These are phyloP conservation scores for Paraurostyla sp. DNA, from an alignment of 73 alveolate genomes.

Conservation along the genomic window DNA sequence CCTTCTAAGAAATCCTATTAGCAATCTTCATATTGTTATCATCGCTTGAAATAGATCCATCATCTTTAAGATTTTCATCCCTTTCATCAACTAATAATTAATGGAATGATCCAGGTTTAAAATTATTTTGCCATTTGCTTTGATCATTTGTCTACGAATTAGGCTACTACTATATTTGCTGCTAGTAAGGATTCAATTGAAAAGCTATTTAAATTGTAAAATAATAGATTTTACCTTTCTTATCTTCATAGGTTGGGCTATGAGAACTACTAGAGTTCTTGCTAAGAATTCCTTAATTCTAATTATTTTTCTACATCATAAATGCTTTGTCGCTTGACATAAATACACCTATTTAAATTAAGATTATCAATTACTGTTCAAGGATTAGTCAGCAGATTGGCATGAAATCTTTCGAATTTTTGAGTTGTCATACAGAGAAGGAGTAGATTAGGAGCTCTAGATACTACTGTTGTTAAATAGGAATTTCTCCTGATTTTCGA, in stretches of 20 bases:
- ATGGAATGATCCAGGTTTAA: constrained; percentile 4
- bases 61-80: not conserved
- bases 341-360: not conserved
- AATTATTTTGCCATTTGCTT: not conserved
- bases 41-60: not conserved
- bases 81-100: constrained; percentile 2
- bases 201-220: no score
- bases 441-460: not conserved
- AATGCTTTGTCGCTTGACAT: not conserved
- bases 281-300: not conserved
- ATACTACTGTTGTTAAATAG: not conserved
- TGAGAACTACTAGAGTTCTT: not conserved
- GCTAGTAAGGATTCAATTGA: not conserved
- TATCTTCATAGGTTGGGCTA: not conserved
- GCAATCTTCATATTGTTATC: not conserved
- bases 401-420: not conserved
- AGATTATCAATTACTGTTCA: not conserved
- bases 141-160: not conserved
- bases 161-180: not conserved
- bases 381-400: not conserved
- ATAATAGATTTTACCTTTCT: not conserved
- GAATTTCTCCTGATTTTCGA: not conserved
- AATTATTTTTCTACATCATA: not conserved
- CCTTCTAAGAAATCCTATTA: not conserved
- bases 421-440: not conserved